Conservation (phyloP, 2,329 filamentous ascomycete species). For the Paecilomyces dactylethromorphus region DNA sequence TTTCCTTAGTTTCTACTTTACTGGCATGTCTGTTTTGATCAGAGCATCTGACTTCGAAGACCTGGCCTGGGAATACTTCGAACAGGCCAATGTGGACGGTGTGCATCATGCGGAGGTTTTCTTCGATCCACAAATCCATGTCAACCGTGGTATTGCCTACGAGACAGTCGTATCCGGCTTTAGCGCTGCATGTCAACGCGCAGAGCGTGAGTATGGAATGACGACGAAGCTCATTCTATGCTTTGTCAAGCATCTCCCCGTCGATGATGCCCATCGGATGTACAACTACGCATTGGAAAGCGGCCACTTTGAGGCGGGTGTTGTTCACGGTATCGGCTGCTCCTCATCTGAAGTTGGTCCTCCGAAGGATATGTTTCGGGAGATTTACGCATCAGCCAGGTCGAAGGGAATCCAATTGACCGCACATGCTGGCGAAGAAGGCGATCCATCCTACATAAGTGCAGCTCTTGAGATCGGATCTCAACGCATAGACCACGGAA, state of each 20-base stretch:
- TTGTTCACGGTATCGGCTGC: constrained; percentile 59
- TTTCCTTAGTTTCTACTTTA: constrained; percentile 73
- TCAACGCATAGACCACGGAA: constrained; percentile 68
- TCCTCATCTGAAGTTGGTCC: constrained; percentile 56
- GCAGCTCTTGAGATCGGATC: constrained; percentile 59
- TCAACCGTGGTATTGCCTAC: constrained; percentile 56
- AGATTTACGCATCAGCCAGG: constrained; percentile 53
- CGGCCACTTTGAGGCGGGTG: constrained; percentile 41
- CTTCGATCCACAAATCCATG: constrained; percentile 74
- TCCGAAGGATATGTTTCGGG: constrained; percentile 53
- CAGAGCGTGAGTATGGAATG: constrained; percentile 57
- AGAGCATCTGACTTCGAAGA: constrained; percentile 63
- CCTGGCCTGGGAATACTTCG: constrained; percentile 66
- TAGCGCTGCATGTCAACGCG: constrained; percentile 52
- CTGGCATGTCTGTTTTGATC: constrained; percentile 64
- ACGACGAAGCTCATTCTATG: constrained; percentile 63
- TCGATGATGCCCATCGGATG: constrained; percentile 45
- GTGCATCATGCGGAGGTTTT: constrained; percentile 71
- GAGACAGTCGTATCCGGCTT: constrained; percentile 60
- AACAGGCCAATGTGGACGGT: constrained; percentile 55
- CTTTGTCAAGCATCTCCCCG: constrained; percentile 63
- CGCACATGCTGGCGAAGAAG: constrained; percentile 71
- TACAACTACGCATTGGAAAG: constrained; percentile 33
- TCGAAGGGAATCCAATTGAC: constrained; percentile 55
- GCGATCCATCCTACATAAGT: constrained; percentile 59